Percentiles rank a stretch among this genome's conserved stretches.
Evolutionary conservation across 202 grass and related monocot genomes (phyloP).

Genomic region (Carex arenaria): DNA sequence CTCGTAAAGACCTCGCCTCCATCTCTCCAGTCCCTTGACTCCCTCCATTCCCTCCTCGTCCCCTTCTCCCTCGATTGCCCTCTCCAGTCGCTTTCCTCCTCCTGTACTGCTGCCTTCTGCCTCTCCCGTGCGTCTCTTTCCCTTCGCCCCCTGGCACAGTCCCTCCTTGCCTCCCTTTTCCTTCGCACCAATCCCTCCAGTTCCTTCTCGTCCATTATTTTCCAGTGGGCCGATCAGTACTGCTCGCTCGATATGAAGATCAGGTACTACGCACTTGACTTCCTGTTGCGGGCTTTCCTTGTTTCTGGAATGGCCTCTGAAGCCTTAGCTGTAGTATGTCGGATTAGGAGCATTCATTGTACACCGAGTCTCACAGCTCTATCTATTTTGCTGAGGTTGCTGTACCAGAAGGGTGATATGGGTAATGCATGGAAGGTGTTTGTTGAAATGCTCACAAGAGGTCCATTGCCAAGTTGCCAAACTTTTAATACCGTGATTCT

Average conservation of each 20-base stretch:
- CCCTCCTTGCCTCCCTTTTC: slow-evolving; percentile 35
- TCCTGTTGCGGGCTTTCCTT: slow-evolving; percentile 68
- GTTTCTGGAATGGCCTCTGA: slow-evolving; percentile 46
- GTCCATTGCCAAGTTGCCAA: slow-evolving; percentile 36
- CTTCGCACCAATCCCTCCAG: background rate
- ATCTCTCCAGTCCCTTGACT: slow-evolving; percentile 36
- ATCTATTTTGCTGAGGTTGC: slow-evolving; percentile 41
- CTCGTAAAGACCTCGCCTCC: slow-evolving; percentile 44
- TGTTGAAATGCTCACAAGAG: slow-evolving; percentile 56
- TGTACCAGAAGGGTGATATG: slow-evolving; percentile 45
- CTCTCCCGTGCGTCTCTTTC: slow-evolving; percentile 24
- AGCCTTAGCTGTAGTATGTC: slow-evolving; percentile 37
- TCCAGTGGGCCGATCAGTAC: slow-evolving; percentile 13
- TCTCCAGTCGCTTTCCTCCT: slow-evolving; percentile 2
- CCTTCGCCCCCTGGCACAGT: slow-evolving; percentile 21
- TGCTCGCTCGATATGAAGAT: background rate
- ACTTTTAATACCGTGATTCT: slow-evolving; percentile 82
- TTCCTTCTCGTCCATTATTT: slow-evolving; percentile 5
- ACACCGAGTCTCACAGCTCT: slow-evolving; percentile 46
- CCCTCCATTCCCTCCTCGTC: slow-evolving; percentile 20
- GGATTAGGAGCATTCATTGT: slow-evolving; percentile 20
- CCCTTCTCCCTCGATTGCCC: slow-evolving; percentile 12
- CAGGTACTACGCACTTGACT: slow-evolving; percentile 35
- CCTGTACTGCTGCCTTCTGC: slow-evolving; percentile 41
- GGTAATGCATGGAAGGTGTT: slow-evolving; percentile 74